Evolutionary conservation across 140 eudicot genomes (phyloP).

Genomic region (Flaveria floridana): DNA sequence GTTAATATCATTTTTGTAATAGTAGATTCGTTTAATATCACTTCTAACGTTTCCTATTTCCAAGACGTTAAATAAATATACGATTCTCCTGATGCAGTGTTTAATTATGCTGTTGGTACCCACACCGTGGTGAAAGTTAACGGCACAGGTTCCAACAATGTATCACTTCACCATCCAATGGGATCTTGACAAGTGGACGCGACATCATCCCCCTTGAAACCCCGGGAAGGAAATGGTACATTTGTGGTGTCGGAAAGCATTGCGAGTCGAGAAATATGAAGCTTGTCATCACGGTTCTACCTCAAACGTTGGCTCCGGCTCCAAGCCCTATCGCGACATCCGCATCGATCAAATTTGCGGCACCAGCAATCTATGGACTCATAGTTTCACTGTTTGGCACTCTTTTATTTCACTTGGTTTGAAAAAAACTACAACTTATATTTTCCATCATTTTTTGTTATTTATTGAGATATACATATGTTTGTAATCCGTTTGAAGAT

Average conservation of each 20-base stretch:
- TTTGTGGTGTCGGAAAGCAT: slow-evolving; percentile 45
- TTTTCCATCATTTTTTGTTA: background rate
- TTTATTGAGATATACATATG: background rate
- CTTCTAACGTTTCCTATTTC: no score
- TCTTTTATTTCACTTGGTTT: slow-evolving; percentile 9
- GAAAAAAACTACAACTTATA: background rate
- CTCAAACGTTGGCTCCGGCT: slow-evolving; percentile 29
- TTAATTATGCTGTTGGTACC: slow-evolving; percentile 29
- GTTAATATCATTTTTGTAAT: no score
- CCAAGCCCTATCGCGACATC: slow-evolving; percentile 27
- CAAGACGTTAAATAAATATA: no score
- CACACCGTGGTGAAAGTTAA: slow-evolving; percentile 46
- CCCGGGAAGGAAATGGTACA: slow-evolving; percentile 46
- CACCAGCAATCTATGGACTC: slow-evolving; percentile 21
- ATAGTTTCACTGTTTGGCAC: slow-evolving; percentile 10
- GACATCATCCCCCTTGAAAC: slow-evolving; percentile 35
- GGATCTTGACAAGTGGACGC: slow-evolving; percentile 38
- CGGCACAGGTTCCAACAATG: slow-evolving; percentile 40
- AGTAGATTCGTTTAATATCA: no score
- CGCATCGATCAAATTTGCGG: background rate
- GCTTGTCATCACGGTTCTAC: slow-evolving; percentile 31
- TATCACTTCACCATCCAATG: slow-evolving; percentile 27
- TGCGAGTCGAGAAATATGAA: slow-evolving; percentile 35
- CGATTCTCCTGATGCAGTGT: slow-evolving; percentile 26
- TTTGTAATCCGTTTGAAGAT: background rate